Percentiles rank a stretch among this genome's conserved stretches.
Conservation (phyloP, 2,329 filamentous ascomycete species). For the Colletotrichum eremochloae region DNA sequence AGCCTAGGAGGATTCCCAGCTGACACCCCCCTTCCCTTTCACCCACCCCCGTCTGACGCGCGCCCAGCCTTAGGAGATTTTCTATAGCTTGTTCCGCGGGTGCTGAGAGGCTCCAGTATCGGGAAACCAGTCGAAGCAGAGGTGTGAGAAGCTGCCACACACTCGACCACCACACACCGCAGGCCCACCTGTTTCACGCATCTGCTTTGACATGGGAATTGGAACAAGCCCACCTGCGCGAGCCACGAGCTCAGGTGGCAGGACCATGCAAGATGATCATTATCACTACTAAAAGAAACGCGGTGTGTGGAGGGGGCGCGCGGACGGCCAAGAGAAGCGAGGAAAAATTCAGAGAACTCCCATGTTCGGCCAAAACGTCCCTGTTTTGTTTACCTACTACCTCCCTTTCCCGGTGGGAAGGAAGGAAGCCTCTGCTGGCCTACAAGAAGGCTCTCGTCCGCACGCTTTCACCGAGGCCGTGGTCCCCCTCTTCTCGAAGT, state of each 20-base stretch:
- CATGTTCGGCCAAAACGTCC: conserved; percentile 4
- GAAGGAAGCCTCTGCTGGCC: background rate
- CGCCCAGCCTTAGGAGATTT: conserved; percentile 32
- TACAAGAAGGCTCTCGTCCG: conserved; percentile 35
- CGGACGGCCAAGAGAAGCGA: background rate
- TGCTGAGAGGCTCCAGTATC: conserved; percentile 15
- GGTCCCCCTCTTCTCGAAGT: conserved; percentile 21
- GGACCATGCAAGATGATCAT: conserved; percentile 17
- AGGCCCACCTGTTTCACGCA: conserved; percentile 41
- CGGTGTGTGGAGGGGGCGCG: conserved; percentile 23
- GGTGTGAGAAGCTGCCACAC: conserved; percentile 36
- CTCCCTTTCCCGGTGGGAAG: background rate
- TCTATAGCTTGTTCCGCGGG: conserved; percentile 4
- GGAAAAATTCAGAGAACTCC: background rate
- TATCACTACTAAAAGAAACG: conserved; percentile 16
- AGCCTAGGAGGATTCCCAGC: conserved; percentile 25
- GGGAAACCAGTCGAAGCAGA: conserved; percentile 26
- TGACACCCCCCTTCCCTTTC: conserved; percentile 16
- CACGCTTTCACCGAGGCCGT: conserved; percentile 27
- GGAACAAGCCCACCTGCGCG: conserved; percentile 26
- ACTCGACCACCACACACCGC: conserved; percentile 19
- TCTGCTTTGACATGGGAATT: conserved; percentile 40
- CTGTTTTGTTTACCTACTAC: background rate
- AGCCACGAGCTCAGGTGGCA: conserved; percentile 13
- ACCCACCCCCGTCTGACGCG: conserved; percentile 31